These are phyloP conservation scores for Dactylis glomerata DNA, from an alignment of 176 grass and related monocot species.

Conservation along the genomic window DNA sequence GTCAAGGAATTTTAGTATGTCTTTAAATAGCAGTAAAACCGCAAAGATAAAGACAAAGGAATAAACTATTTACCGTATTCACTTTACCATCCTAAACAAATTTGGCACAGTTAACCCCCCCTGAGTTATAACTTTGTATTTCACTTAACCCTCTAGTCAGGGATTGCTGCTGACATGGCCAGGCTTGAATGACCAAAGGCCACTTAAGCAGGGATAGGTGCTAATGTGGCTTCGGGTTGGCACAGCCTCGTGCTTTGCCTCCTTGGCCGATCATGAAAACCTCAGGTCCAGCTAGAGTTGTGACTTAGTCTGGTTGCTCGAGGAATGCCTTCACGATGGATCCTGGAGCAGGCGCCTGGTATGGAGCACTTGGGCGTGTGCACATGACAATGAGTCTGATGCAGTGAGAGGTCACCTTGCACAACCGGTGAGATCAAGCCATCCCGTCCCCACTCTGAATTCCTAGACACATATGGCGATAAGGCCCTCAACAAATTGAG, in stretches of 20 bases:
- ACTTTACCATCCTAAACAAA: background rate
- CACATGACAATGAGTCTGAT: background rate
- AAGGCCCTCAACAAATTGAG: background rate
- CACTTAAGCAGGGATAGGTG: background rate
- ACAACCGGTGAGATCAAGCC: background rate
- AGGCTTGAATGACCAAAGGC: background rate
- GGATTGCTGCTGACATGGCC: background rate
- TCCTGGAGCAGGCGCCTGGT: background rate
- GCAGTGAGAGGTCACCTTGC: background rate
- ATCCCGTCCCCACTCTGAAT: background rate
- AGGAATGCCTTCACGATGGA: background rate
- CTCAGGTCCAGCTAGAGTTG: background rate
- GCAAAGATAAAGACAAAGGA: background rate
- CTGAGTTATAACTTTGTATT: background rate
- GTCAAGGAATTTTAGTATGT: constrained; percentile 56
- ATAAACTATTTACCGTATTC: background rate
- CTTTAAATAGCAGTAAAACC: background rate
- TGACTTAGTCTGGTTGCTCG: background rate
- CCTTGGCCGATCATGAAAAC: background rate
- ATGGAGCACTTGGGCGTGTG: background rate
- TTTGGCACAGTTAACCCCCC: too few species aligned
- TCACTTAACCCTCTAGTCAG: background rate
- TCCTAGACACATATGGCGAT: background rate
- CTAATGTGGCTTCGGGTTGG: background rate
- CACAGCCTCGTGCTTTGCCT: background rate